Evolutionary conservation across 2,329 filamentous ascomycete species (phyloP).

Genomic region (Aspergillus proliferans): DNA sequence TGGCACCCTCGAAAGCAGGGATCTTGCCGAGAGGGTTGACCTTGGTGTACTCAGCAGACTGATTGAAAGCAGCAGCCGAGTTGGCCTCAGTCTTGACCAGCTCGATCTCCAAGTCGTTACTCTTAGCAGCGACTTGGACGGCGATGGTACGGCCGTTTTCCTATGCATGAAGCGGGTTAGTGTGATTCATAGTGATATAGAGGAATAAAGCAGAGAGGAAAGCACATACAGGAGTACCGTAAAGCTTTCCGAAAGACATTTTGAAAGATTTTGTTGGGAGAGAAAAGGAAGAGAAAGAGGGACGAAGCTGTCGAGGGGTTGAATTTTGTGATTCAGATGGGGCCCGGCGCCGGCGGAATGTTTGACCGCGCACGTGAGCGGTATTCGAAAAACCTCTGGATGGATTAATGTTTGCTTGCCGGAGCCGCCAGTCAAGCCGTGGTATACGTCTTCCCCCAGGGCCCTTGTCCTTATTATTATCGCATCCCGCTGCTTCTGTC

Average conservation of each 20-base stretch:
- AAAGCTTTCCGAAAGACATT: slow-evolving; percentile 98
- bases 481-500: slow-evolving; percentile 6
- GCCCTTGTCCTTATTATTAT: neutral
- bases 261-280: slow-evolving; percentile 38
- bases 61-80: slow-evolving; percentile 53
- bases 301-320: slow-evolving; percentile 14
- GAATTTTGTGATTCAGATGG: slow-evolving; percentile 23
- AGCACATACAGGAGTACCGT: slow-evolving; percentile 67
- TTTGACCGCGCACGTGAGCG: slow-evolving; percentile 20
- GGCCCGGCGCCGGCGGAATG: slow-evolving; percentile 20
- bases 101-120: slow-evolving; percentile 90
- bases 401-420: neutral
- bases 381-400: slow-evolving; percentile 19
- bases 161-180: slow-evolving; percentile 44
- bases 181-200: slow-evolving; percentile 5
- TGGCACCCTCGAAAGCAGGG: slow-evolving; percentile 84
- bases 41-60: slow-evolving; percentile 72
- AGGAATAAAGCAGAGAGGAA: neutral
- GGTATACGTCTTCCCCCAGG: neutral
- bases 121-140: slow-evolving; percentile 91
- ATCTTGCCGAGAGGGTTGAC: slow-evolving; percentile 84
- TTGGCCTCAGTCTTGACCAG: slow-evolving; percentile 57
- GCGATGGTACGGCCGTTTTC: slow-evolving; percentile 82
- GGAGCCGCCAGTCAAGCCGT: neutral
- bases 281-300: slow-evolving; percentile 12